Base-by-base conservation (phyloP, 495 filamentous ascomycete genomes). In the Aspergillus conjunctus region DNA sequence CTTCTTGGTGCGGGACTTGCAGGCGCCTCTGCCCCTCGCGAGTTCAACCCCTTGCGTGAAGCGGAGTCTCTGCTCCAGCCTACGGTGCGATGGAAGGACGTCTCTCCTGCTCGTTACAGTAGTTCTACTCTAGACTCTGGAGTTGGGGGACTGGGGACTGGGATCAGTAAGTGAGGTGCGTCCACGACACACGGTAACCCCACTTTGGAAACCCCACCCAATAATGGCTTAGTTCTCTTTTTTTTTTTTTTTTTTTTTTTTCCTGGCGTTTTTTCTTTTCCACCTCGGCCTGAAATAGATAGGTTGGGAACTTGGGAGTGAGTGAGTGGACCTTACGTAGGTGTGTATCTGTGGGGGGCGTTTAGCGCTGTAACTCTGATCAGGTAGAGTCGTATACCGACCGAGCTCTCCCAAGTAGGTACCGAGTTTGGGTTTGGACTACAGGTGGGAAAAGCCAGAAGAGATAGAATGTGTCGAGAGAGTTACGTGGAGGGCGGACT, bases 1-100 rank as follows among this genome's bases (percentile, higher is more conserved):
- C 60, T 63, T 65, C 59, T 68, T 60, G 62, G 61, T 65, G 60
- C 49, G 33, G 18, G 54, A 56, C 33, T 39, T 57, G 58, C 58
- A 65, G 54, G 22, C 54, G 59, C 57, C 57, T 62, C 66, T 55
- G 52, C 63, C 54, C n/a, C n/a, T n/a, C n/a, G n/a, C n/a, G n/a
- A n/a, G n/a, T n/a, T 31, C 53, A 15, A 65, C 66, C 66, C 66
- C 66, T 68, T 68, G 66, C 66, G 66, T 68, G 57, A 57, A 56
- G 62, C 58, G 54, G 65, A 65, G 56, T 39, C 20, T 50, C 54
- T n/a, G n/a, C n/a, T n/a, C n/a, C 26, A 26, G 26, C 26, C 26
- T 26, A 26, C 26, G 26, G 26, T 26, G 5, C 26, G 26, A n/a
- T n/a, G n/a, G n/a, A n/a, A n/a, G n/a, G n/a, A n/a, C n/a, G n/a